Evolutionary conservation across 352 stramenopile species (phyloP), one percentile per base, ranked within the genome.

Genomic region (Phytopythium mirpurense): DNA sequence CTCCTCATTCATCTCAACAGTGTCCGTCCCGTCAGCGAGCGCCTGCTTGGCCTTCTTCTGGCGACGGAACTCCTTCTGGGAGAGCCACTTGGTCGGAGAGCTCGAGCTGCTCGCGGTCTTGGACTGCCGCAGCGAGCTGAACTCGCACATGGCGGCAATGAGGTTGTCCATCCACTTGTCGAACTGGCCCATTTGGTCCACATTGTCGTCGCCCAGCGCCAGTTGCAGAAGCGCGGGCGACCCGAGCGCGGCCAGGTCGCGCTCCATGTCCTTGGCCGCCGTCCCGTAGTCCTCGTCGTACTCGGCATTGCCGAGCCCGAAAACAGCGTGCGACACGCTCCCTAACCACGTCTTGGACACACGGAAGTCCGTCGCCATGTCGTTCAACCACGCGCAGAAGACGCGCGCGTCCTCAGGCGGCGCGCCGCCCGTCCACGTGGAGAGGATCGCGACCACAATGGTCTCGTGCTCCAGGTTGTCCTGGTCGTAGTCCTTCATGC

Each of bases 351-450:
- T 73, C 57, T 88, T 92, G 56, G 82, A 86, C 56, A 96, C 84
- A 21, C 88, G 86, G 60, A 96, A 96, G 68, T 96, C 88, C 34
- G 84, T 70, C 34, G 74, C 84, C 83, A 94, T 95, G 57, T 96
- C 88, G 21, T 78, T 78, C 16, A 96, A 76, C 85, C 86, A 96
- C 21, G 69, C 72, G 63, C 81, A 94, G 57, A 96, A 94, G 34
- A 90, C 60, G 11, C 71, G 68, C 21, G 83, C 83, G 48, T 88
- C 80, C 54, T 93, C 70, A 5, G 86, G 86, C 1, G 88, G 81
- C 27, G 71, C 61, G 35, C 88, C 88, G 23, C 84, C 69, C 29
- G 82, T 90, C 83, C 84, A 96, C 21, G 87, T 96, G 21, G 86
- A 92, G 58, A 96, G 57, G 47, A 96, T 75, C 1, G 79, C 80